Base-by-base conservation (phyloP, 495 filamentous ascomycete genomes). In the Lepidopterella palustris region DNA sequence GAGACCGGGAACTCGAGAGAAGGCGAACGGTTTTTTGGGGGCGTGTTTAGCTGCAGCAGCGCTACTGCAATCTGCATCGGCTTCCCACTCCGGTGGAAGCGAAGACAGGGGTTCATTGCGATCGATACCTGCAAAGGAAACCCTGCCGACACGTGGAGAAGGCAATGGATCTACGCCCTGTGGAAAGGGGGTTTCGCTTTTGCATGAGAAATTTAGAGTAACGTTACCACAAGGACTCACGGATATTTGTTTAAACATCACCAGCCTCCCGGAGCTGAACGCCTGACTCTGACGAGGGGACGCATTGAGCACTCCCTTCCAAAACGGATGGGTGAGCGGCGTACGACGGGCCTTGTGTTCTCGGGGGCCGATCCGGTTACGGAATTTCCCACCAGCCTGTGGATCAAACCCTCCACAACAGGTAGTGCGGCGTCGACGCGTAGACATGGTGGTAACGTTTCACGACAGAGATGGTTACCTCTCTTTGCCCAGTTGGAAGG, bases 111-210 rank as follows among this genome's bases (percentile, higher is more conserved):
- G 23, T 50, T 2, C 2, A 18, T 18, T 42, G 35, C 35, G 57
- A 45, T 60, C 48, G 48, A 54, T 28, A 53, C 29, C 57, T 53
- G 47, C 49, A 55, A 40, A 55, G 47, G 47, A 27, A 59, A 59
- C 57, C 57, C 57, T 60, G 57, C 50, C 47, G 48, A 61, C 59
- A 61, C 59, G 59, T 61, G 59, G 59, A 61, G 51, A 39, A 11
- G 13, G 53, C 55, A 54, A 25, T 61, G 51, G 40, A 58, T 32
- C n/a, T 29, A 47, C 45, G 55, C 45, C 58, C 15, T 60, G 32
- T 26, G 27, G 24, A 61, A 60, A 60, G 53, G 59, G 59, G 59
- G 59, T 23, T 42, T 11, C n/a, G 29, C 6, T 35, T 15, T 21
- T 23, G 18, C 18, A 18, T 6, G 35, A 5, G 35, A 11, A 42